Evolutionary conservation across 2,329 filamentous ascomycete genomes (phyloP).

Genomic region (Sporothrix phasma): DNA sequence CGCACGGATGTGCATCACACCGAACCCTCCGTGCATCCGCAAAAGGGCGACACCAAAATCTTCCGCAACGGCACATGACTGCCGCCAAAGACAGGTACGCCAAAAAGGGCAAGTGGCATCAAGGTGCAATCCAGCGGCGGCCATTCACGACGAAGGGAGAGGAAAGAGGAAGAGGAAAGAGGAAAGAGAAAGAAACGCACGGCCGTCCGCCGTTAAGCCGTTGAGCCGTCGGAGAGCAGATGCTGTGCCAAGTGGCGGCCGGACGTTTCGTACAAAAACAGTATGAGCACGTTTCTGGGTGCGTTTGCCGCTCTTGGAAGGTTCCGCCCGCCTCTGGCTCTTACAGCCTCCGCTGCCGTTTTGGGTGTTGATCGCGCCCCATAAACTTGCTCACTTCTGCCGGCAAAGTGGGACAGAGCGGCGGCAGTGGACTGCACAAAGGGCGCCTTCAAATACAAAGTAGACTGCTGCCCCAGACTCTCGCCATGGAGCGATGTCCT

Average conservation of each 20-base stretch:
- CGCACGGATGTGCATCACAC: not conserved
- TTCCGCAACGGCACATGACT: not conserved
- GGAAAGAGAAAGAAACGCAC: too few relatives aligned
- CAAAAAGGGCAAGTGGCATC: not conserved
- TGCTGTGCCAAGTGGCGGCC: too few relatives aligned
- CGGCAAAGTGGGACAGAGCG: not conserved
- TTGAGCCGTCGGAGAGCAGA: too few relatives aligned
- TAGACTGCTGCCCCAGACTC: not conserved
- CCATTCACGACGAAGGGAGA: too few relatives aligned
- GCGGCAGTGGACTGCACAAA: not conserved
- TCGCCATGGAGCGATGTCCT: not conserved
- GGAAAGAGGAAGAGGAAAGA: too few relatives aligned
- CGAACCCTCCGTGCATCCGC: not conserved
- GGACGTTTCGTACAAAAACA: too few relatives aligned
- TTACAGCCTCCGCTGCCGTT: not conserved
- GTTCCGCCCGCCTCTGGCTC: not conserved
- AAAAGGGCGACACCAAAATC: not conserved
- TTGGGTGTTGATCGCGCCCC: not conserved
- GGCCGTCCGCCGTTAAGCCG: too few relatives aligned
- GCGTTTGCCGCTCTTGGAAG: not conserved
- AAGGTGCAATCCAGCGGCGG: not conserved
- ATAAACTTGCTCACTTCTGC: slow-evolving; percentile 7
- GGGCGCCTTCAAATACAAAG: not conserved
- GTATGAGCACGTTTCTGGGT: slow-evolving; percentile 1
- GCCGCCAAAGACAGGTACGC: not conserved